Conservation (phyloP, 179 eudicot genomes). For the Silene vulgaris region DNA sequence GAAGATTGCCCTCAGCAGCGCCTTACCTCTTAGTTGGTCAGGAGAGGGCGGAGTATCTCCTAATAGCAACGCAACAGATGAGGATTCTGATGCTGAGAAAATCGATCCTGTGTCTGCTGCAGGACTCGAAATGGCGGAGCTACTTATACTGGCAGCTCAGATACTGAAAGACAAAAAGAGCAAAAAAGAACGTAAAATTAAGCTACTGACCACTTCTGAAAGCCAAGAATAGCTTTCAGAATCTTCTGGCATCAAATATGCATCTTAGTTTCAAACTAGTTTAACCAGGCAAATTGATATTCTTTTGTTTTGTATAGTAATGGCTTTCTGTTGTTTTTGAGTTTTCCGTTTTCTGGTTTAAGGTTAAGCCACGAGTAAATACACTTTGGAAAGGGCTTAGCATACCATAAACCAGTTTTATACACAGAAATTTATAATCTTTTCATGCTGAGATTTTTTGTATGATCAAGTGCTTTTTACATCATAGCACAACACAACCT, state of each 20-base stretch:
- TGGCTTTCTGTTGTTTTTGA: background rate
- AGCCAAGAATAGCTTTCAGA: background rate
- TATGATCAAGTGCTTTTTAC: background rate
- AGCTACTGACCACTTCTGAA: constrained; percentile 11
- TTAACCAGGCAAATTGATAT: background rate
- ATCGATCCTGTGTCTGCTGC: constrained; percentile 75
- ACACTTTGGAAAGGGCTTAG: background rate
- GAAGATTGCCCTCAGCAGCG: constrained; percentile 73
- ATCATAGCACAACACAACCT: no score
- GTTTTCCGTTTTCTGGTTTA: background rate
- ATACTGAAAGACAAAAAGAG: constrained; percentile 38
- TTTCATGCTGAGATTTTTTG: background rate
- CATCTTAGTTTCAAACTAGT: background rate
- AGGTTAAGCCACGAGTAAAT: background rate
- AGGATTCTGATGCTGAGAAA: constrained; percentile 32
- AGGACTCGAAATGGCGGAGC: constrained; percentile 87
- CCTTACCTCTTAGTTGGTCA: constrained; percentile 86
- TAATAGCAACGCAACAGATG: constrained; percentile 22
- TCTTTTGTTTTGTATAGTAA: background rate
- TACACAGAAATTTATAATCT: no score
- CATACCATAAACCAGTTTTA: no score
- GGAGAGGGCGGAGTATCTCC: constrained; percentile 47
- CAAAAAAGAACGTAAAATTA: constrained; percentile 7
- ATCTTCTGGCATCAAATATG: background rate
- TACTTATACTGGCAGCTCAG: constrained; percentile 62